phyloP scores from a whole-genome alignment of 1,139 yeast genomes.

The Citeromyces hawaiiensis region DNA sequence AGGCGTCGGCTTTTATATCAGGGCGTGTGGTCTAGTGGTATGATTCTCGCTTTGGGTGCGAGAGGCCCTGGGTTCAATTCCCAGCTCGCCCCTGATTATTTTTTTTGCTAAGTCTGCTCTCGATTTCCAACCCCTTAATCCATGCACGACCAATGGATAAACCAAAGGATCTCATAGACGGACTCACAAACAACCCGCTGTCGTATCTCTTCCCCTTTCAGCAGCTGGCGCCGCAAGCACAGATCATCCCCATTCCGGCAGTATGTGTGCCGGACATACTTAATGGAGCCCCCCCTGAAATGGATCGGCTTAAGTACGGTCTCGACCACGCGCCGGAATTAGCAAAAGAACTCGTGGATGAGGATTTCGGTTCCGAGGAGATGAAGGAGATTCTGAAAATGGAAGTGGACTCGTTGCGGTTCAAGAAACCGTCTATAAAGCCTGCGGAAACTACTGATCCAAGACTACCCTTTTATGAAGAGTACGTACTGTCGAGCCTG shows the following conservation, averaged over 20 bases:
- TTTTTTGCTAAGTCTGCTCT: neutral
- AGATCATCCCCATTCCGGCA: neutral
- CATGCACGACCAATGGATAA: neutral
- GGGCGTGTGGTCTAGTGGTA: conserved; percentile 23
- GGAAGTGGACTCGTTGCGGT: neutral
- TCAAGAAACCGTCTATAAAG: neutral
- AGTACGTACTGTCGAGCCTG: neutral
- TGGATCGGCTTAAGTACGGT: neutral
- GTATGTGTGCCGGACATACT: neutral
- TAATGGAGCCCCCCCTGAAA: neutral
- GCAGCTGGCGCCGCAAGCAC: neutral
- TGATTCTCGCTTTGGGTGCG: conserved; percentile 27
- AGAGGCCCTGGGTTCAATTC: conserved; percentile 20
- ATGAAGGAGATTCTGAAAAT: neutral
- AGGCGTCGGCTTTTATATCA: neutral
- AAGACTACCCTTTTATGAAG: neutral
- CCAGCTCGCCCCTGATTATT: conserved; percentile 17
- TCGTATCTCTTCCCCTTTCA: conserved; percentile 18
- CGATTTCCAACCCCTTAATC: neutral
- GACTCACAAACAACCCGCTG: conserved; percentile 19
- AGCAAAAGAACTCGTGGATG: neutral
- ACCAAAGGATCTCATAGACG: conserved; percentile 10
- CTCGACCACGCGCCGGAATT: neutral
- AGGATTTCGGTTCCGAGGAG: neutral
- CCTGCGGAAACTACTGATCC: neutral